Base-by-base conservation (phyloP, 805 yeast species). In the Ogataea zsoltii region DNA sequence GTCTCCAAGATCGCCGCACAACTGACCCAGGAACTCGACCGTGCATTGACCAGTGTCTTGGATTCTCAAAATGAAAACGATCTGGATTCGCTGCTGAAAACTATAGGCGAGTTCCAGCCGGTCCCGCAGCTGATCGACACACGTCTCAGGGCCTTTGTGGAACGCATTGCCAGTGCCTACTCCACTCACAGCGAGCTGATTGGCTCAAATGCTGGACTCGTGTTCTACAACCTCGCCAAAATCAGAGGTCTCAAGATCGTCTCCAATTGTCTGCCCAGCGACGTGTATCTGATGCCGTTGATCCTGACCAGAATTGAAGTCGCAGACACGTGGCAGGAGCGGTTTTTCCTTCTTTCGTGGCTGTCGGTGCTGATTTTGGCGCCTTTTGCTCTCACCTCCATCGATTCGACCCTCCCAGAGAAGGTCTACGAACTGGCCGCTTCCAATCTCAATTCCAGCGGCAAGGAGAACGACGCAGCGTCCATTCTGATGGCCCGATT, bases 221-320 rank as follows among this genome's bases (percentile, higher is more conserved):
- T 80, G 0, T 70, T 84, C 39, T 90, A 89, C 62, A 69, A 68
- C 7, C 63, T 89, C 15, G 67, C 82, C 19, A 88, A 85, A 56
- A 74, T 88, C 7, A 67, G 92, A 33, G 86, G 88, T 0, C 68
- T 79, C 51, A 87, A 86, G 62, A 69, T 74, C 12, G 69, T 85
- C 3, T 65, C 79, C n/a, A 74, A 74, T 46, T 78, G 77, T 62
- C 72, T 88, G 40, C 71, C 82, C 2, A 79, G 85, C 23, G 83
- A 85, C 42, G 76, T 85, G 1, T 66, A 71, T 44, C 55, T 77
- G 13, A 60, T 88, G 6, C 69, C 73, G 0, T 46, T 52, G 2
- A 60, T 77, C n/a, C 15, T 74, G 1, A 31, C 41, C 3, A 47
- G 54, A 16, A 45, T 75, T 10, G 55, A 38, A 46, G 6, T 7